Base-by-base conservation (phyloP, 2,329 filamentous ascomycete species). In the Fusarium continuum region DNA sequence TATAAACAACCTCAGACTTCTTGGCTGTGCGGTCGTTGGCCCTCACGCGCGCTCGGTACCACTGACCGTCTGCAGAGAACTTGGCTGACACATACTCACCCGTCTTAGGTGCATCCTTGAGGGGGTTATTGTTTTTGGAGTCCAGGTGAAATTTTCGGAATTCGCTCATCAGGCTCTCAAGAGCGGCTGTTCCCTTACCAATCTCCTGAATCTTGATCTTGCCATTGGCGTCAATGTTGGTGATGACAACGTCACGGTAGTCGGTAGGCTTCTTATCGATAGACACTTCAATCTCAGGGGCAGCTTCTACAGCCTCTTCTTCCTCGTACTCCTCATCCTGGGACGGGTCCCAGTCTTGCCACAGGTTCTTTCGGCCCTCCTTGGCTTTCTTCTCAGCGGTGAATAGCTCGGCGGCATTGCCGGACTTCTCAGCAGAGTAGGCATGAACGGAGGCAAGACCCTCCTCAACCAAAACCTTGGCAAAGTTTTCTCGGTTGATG, bases 361-460 rank as follows among this genome's bases (percentile, higher is more conserved):
- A 99, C 67, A 98, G 76, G 40, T 91, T 92, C 80, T 93, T 97
- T 60, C 88, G 86, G 23, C 83, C 91, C 69, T 96, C 92, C 82
- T 99, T 98, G 41, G 95, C 95, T 71, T 86, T 89, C 78, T 91
- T 83, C 80, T 99, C 92, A 0, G 95, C 95, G 10, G 90, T 90
- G 72, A 94, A 89, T 8, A 98, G 87, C 79, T 98, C 94, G 31
- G 85, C 87, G 11, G 91, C 89, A 73, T 97, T 95, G 64, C 93
- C 94, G 14, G 92, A 91, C 82, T 96, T 96, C 80, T 99, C 94
- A 1, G 95, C 95, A 20, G 94, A 97, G 80, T 97, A 98, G 53
- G 90, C 88, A 75, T 98, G 94, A 14, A 99, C 94, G 17, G 90
- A 90, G 14, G 95, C 94, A 25, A 97, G 84, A 61, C 95, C 95